Base-by-base conservation (phyloP, 495 filamentous ascomycete genomes). In the Podospora pseudocomata region DNA sequence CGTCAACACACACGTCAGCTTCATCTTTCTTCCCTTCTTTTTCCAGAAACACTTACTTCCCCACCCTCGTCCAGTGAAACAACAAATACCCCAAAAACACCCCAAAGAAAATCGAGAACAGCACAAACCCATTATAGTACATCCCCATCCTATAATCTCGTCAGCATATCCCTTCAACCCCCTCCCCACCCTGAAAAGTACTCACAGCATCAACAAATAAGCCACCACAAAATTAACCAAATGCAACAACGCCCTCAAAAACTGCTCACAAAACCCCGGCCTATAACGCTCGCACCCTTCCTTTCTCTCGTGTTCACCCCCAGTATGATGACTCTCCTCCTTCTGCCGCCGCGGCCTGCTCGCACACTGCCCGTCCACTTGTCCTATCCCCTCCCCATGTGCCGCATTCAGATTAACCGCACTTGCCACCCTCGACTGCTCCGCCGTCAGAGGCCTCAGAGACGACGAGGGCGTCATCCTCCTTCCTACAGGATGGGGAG, bases 141-240 rank as follows among this genome's bases (percentile, higher is more conserved):
- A 63, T 63, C 28, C 30, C 30, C 30, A 32, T 7, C 30, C 23
- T 15, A 15, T 19, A 19, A 13, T 19, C 5, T 23, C 19, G 23
- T 28, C 16, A 18, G 23, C 26, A 16, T 13, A 18, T 15, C 20
- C 19, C 27, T 23, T 23, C 23, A 23, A 23, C 13, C 60, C 27
- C 13, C 5, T 30, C 5, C 18, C 15, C 18, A 4, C n/a, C 6
- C 7, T 19, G 3, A 6, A 32, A 5, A 2, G 49, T 6, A 63
- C 61, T n/a, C 32, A 63, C 61, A 63, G 61, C 61, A 63, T 63
- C 5, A 63, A 9, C 15, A 63, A 19, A 63, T 63, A 63, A n/a
- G 61, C 61, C 28, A 63, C 11, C 18, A 49, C 32, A 63, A 63
- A 63, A 7, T 28, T 39, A 3, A 63, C 16, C 27, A 32, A 20